phyloP scores from a whole-genome alignment of 352 stramenopile species.

The Phytophthora cactorum region DNA sequence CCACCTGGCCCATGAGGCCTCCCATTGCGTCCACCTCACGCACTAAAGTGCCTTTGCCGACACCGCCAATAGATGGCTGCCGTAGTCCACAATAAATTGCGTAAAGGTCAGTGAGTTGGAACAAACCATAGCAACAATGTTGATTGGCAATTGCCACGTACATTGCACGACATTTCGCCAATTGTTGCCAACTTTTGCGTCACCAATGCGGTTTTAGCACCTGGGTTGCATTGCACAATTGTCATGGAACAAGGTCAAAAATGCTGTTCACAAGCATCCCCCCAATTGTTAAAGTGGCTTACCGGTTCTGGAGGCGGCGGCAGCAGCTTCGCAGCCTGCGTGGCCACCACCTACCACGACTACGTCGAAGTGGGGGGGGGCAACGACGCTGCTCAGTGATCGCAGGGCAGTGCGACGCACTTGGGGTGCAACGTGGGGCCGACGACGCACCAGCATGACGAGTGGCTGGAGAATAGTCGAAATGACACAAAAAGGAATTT shows the following conservation, averaged over 20 bases:
- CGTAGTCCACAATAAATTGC: slow-evolving; percentile 3
- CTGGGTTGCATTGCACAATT: slow-evolving; percentile 41
- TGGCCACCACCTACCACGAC: slow-evolving; percentile 69
- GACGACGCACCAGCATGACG: slow-evolving; percentile 34
- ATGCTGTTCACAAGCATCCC: slow-evolving; percentile 1
- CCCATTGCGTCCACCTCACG: slow-evolving; percentile 98
- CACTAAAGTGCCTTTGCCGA: slow-evolving; percentile 98
- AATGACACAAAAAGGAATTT: neutral
- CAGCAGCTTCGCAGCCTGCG: slow-evolving; percentile 65
- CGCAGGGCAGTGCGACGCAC: slow-evolving; percentile 24
- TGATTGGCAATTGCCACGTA: slow-evolving; percentile 37
- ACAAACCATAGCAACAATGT: neutral
- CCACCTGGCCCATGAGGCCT: slow-evolving; percentile 97
- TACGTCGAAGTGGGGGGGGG: slow-evolving; percentile 49
- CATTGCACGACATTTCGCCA: slow-evolving; percentile 99
- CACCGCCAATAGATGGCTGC: slow-evolving; percentile 96
- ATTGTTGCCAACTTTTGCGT: slow-evolving; percentile 96
- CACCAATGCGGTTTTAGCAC: slow-evolving; percentile 94
- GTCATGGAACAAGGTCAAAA: slow-evolving; percentile 1
- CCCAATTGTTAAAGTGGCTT: neutral
- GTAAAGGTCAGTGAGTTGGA: slow-evolving; percentile 2
- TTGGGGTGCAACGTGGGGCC: slow-evolving; percentile 6
- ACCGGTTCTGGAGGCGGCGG: slow-evolving; percentile 59
- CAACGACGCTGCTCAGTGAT: slow-evolving; percentile 14
- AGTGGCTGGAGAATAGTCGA: slow-evolving; percentile 30